Conservation (phyloP, 352 stramenopile genomes). For the Salisapilia sapeloensis region DNA sequence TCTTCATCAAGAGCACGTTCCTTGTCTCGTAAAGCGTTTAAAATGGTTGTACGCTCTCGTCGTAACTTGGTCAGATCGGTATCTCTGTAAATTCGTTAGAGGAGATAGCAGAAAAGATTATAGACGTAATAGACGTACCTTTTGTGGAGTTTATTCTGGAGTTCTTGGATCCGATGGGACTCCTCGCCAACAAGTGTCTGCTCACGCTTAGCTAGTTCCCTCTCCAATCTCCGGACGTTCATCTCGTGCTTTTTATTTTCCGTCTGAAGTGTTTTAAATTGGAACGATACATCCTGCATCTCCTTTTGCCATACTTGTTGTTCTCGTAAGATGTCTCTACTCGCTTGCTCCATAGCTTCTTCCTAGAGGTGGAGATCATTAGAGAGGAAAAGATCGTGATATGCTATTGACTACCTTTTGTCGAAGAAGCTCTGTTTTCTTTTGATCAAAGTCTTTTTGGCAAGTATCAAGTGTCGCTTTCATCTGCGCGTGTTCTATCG, state of each 20-base stretch:
- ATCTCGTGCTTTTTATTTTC: conserved; percentile 46
- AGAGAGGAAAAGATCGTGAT: neutral
- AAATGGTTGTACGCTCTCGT: conserved; percentile 42
- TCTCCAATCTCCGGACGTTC: conserved; percentile 32
- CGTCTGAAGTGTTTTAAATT: conserved; percentile 22
- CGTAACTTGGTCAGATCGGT: conserved; percentile 31
- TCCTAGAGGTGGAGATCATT: conserved; percentile 4
- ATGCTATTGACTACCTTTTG: too few species aligned
- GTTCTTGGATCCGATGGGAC: conserved; percentile 15
- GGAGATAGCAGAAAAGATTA: neutral
- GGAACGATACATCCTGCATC: conserved; percentile 25
- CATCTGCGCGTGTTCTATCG: too few species aligned
- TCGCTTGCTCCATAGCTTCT: conserved; percentile 15
- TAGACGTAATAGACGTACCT: conserved; percentile 7
- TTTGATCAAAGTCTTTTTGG: too few species aligned
- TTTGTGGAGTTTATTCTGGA: conserved; percentile 22
- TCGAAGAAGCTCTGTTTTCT: too few species aligned
- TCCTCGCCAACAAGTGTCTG: conserved; percentile 21
- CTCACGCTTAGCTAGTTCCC: conserved; percentile 31
- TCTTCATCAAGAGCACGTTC: conserved; percentile 2
- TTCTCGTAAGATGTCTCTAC: conserved; percentile 18
- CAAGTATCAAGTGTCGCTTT: too few species aligned
- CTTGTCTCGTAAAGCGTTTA: conserved; percentile 32
- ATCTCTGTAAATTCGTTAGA: conserved; percentile 13
- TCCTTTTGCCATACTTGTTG: conserved; percentile 40